Conservation (phyloP, 805 yeast genomes). For the Lipomyces spencermartinsiae region DNA sequence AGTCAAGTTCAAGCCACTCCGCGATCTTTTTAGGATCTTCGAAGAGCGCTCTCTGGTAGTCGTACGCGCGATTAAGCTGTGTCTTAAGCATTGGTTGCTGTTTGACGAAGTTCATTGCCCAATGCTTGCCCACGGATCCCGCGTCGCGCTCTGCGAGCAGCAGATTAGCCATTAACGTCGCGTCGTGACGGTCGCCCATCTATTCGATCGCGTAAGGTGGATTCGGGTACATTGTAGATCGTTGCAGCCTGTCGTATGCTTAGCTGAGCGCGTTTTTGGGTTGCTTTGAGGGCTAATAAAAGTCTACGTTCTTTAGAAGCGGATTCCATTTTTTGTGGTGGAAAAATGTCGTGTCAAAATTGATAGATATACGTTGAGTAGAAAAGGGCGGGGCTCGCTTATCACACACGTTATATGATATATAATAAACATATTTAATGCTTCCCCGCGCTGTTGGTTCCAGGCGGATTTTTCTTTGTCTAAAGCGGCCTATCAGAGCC, state of each 20-base stretch:
- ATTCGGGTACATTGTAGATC: background rate
- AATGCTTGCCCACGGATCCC: background rate
- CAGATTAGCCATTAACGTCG: conserved; percentile 5
- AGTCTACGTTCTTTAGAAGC: background rate
- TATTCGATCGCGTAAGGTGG: background rate
- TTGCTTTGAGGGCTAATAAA: conserved; percentile 1
- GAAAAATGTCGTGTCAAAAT: background rate
- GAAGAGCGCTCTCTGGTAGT: conserved; percentile 11
- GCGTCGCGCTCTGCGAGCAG: background rate
- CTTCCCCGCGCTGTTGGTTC: no score
- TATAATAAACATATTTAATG: no score
- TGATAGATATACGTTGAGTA: background rate
- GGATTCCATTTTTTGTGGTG: background rate
- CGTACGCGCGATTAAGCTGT: conserved; percentile 5
- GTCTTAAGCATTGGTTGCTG: conserved; percentile 6
- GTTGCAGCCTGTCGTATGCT: background rate
- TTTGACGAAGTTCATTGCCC: conserved; percentile 8
- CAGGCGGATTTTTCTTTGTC: no score
- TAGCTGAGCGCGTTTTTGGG: background rate
- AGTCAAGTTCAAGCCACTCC: background rate
- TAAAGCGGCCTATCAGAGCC: no score
- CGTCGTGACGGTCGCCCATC: background rate
- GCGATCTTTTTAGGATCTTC: conserved; percentile 3
- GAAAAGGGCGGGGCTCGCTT: background rate
- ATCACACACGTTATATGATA: no score